Evolutionary conservation across 2,329 filamentous ascomycete species (phyloP), one percentile per base, ranked within the genome.

Genomic region (Cryphonectria parasitica): DNA sequence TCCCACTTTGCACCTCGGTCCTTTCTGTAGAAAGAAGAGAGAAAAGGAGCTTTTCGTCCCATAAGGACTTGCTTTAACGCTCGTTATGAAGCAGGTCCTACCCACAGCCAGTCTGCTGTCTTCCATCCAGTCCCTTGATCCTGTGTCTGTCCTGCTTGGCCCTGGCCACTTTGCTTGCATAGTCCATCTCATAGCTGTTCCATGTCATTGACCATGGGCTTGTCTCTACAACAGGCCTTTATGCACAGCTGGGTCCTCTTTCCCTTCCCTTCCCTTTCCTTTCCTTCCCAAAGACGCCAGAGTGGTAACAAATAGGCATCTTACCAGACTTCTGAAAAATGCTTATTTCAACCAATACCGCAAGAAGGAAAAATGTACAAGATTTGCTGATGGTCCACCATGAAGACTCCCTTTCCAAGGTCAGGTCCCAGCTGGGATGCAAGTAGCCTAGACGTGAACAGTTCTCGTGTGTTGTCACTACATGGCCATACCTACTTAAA

Each of bases 301-400:
- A 49, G 43, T n/a, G 56, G 41, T 45, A 49, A 45, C n/a, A 28
- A 10, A 22, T 13, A 65, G 63, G 54, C 45, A 52, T 39, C 19
- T 71, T 71, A 39, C 43, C 52, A 41, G 22, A 56, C 31, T 41
- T 66, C 69, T 61, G 56, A 63, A 28, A 58, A 72, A 72, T 69
- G 66, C 71, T 69, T 66, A 64, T 60, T 71, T 56, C 62, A 71
- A 71, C 39, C 66, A 17, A 63, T 68, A 61, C 56, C 43, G 56
- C 39, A 60, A 61, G 64, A 66, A 69, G 60, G 39, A 65, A 68
- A 69, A 72, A 72, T 72, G 64, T 71, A 71, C 71, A 72, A 68
- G 66, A 72, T 71, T 62, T 60, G 43, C 25, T 68, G 66, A 63
- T 28, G 36, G 54, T 45, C 56, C 58, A 43, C 56, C 45, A 66